Percentiles rank a stretch among this genome's conserved stretches.
These are phyloP conservation scores for Xylaria acuta DNA, from an alignment of 495 filamentous ascomycete genomes.

Conservation along the genomic window DNA sequence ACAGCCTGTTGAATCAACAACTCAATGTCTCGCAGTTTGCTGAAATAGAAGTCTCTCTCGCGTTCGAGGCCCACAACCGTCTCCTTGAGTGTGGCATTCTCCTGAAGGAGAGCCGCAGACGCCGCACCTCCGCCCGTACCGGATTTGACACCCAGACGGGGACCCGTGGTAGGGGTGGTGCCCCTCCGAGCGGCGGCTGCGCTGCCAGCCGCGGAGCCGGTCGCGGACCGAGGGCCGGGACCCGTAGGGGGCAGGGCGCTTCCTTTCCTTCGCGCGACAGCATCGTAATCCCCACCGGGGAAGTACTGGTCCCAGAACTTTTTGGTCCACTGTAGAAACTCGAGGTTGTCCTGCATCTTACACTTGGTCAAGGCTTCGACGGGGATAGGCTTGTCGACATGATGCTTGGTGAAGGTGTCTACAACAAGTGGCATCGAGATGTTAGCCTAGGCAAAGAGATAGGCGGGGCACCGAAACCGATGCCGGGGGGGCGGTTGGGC, in stretches of 20 bases:
- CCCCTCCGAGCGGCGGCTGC: constrained; percentile 62
- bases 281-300: constrained; percentile 95
- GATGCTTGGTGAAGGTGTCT: constrained; percentile 86
- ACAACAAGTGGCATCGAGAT: constrained; percentile 8
- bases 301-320: constrained; percentile 98
- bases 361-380: constrained; percentile 91
- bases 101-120: constrained; percentile 73
- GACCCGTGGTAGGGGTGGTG: constrained; percentile 74
- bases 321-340: constrained; percentile 97
- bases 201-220: constrained; percentile 56
- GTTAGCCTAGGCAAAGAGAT: constrained; percentile 34
- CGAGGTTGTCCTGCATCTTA: constrained; percentile 99
- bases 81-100: constrained; percentile 84
- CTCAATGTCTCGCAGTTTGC: constrained; percentile 96
- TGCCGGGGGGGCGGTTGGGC: constrained; percentile 39
- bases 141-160: constrained; percentile 54
- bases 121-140: constrained; percentile 60
- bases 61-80: constrained; percentile 85
- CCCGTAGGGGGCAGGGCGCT: constrained; percentile 62
- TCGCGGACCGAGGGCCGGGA: constrained; percentile 34
- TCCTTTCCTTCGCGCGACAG: constrained; percentile 81
- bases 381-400: constrained; percentile 84
- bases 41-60: constrained; percentile 98
- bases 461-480: not conserved
- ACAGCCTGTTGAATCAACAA: constrained; percentile 88